These are phyloP conservation scores for Camptophora hylomeconis DNA, from an alignment of 2,329 filamentous ascomycete genomes.

Conservation along the genomic window DNA sequence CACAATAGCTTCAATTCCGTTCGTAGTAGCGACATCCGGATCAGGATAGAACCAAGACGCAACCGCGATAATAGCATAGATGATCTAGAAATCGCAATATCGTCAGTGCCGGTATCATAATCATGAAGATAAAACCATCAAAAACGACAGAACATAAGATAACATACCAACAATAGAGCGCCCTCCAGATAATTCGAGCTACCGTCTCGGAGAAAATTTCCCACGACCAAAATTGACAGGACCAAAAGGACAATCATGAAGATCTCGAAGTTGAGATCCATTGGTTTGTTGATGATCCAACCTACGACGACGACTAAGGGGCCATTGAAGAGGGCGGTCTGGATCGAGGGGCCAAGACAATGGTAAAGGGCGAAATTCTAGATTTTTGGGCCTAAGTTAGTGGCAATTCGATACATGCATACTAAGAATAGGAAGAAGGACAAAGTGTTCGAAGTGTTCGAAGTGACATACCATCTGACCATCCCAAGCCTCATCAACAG, in stretches of 20 bases:
- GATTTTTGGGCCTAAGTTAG: conserved; percentile 16
- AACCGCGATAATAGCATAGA: conserved; percentile 50
- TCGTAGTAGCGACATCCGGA: conserved; percentile 20
- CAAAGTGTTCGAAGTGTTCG: conserved; percentile 24
- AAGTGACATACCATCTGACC: conserved; percentile 42
- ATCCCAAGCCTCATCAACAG: conserved; percentile 71
- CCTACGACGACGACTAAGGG: conserved; percentile 71
- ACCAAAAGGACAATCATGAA: conserved; percentile 75
- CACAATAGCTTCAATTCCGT: conserved; percentile 4
- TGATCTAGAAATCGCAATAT: conserved; percentile 18
- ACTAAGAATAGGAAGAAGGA: conserved; percentile 1
- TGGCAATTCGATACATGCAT: neutral
- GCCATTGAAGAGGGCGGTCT: conserved; percentile 78
- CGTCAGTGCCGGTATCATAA: neutral
- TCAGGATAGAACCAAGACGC: conserved; percentile 48
- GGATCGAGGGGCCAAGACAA: conserved; percentile 72
- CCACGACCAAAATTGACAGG: conserved; percentile 70
- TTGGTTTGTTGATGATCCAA: conserved; percentile 57
- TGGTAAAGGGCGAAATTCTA: conserved; percentile 77
- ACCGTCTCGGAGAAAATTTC: conserved; percentile 73
- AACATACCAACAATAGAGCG: conserved; percentile 55
- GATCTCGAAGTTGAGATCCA: conserved; percentile 73
- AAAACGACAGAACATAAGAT: neutral
- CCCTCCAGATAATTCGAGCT: conserved; percentile 89
- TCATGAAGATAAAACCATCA: neutral